phyloP scores from a whole-genome alignment of 2,329 filamentous ascomycete species.

The Diaporthe aspalathi region DNA sequence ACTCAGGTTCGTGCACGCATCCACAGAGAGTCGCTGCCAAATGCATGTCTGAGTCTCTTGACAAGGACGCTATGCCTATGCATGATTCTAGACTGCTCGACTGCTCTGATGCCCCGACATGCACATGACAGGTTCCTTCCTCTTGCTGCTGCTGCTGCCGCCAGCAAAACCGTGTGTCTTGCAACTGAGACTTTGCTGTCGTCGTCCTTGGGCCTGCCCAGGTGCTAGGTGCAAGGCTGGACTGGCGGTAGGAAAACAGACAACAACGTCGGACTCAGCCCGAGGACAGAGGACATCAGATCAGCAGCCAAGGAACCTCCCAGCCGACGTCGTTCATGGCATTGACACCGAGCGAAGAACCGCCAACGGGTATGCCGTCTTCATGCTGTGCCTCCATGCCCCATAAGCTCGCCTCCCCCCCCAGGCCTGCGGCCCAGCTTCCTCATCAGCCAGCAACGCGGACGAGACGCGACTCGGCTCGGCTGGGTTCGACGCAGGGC shows the following conservation, averaged over 20 bases:
- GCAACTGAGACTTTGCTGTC: conserved; percentile 31
- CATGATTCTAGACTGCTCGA: conserved; percentile 14
- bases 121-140: conserved; percentile 1
- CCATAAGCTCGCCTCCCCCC: neutral
- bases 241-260: conserved; percentile 1
- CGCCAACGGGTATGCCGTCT: neutral
- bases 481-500: neutral
- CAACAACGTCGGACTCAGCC: conserved; percentile 18
- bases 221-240: too few relatives aligned
- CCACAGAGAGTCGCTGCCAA: conserved; percentile 18
- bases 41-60: conserved; percentile 32
- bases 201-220: neutral
- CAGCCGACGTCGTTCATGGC: conserved; percentile 18
- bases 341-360: conserved; percentile 26
- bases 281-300: conserved; percentile 29
- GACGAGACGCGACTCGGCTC: conserved; percentile 15
- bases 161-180: neutral
- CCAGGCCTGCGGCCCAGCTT: too few relatives aligned
- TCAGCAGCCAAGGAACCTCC: conserved; percentile 27
- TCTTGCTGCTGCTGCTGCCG: neutral
- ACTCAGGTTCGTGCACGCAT: conserved; percentile 12
- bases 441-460: neutral
- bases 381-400: conserved; percentile 1
- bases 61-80: conserved; percentile 4
- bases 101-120: conserved; percentile 1